Conservation (phyloP, 306 rosid species). For the Pyrus communis region DNA sequence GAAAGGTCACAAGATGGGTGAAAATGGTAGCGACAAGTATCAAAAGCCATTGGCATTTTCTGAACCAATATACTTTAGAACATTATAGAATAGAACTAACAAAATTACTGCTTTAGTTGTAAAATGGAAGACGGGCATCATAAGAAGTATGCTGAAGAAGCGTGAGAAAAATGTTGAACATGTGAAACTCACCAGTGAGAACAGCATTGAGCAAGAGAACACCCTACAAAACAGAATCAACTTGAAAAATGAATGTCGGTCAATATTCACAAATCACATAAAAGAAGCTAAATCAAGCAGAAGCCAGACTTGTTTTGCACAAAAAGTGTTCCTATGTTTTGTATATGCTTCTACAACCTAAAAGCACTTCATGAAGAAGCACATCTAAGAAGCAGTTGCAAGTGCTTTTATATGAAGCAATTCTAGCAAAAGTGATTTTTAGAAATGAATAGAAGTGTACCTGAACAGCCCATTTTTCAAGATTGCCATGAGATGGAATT, state of each 20-base stretch:
- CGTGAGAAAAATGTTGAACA: not conserved
- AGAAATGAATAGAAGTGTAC: slow-evolving; percentile 14
- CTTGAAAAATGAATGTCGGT: not conserved
- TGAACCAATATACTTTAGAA: not conserved
- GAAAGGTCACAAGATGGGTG: not conserved
- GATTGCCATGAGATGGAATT: slow-evolving; percentile 73
- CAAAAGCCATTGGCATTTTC: not conserved
- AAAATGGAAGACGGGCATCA: not conserved
- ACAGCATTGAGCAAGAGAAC: slow-evolving; percentile 92
- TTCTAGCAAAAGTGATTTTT: too few species aligned
- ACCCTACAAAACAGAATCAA: slow-evolving; percentile 45
- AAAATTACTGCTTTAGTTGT: not conserved
- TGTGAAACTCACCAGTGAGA: slow-evolving; percentile 61
- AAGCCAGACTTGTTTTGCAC: not conserved
- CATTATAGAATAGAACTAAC: not conserved
- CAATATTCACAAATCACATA: not conserved
- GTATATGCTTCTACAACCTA: too few species aligned
- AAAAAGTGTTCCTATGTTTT: too few species aligned
- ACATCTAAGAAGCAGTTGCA: too few species aligned
- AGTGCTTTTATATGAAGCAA: too few species aligned
- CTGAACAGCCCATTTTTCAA: slow-evolving; percentile 90
- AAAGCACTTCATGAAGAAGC: too few species aligned
- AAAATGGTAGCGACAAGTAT: not conserved
- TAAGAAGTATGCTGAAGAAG: not conserved
- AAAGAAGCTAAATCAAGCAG: not conserved